Evolutionary conservation across 1,139 yeast species (phyloP).

Genomic region (Zygosaccharomyces pseudobailii): DNA sequence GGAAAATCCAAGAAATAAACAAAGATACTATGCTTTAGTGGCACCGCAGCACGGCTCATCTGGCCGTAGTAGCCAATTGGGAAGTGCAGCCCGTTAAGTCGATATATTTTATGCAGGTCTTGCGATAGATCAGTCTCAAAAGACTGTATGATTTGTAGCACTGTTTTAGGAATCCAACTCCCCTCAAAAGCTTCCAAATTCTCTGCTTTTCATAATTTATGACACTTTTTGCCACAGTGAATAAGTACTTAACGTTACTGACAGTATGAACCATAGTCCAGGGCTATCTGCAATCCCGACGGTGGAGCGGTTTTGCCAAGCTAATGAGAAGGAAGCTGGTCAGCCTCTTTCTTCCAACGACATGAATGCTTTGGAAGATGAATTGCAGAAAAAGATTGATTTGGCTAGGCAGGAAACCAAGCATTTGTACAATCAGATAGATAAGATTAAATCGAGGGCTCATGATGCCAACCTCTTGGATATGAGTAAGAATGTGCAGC

Average conservation of each 20-base stretch:
- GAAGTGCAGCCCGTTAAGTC: not conserved
- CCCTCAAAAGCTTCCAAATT: not conserved
- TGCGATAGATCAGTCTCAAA: not conserved
- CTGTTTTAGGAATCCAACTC: not conserved
- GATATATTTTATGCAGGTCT: not conserved
- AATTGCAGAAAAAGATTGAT: slow-evolving; percentile 31
- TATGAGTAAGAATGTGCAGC: slow-evolving; percentile 36
- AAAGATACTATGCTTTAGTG: not conserved
- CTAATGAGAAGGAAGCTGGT: not conserved
- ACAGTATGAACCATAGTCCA: not conserved
- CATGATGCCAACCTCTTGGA: slow-evolving; percentile 46
- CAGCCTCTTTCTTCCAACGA: not conserved
- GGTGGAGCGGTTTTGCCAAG: not conserved
- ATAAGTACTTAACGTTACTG: not conserved
- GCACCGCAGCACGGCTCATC: not conserved
- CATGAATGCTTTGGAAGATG: slow-evolving; percentile 16
- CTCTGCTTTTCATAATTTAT: not conserved
- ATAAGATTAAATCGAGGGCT: slow-evolving; percentile 39
- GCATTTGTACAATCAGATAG: slow-evolving; percentile 46
- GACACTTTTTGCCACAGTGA: not conserved
- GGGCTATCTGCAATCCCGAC: not conserved
- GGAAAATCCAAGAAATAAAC: not conserved
- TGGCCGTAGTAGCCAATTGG: not conserved
- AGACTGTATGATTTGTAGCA: not conserved
- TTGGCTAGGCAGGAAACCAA: slow-evolving; percentile 46